Conservation (phyloP, 169 alveolate species). For the Cryptosporidium sp. region DNA sequence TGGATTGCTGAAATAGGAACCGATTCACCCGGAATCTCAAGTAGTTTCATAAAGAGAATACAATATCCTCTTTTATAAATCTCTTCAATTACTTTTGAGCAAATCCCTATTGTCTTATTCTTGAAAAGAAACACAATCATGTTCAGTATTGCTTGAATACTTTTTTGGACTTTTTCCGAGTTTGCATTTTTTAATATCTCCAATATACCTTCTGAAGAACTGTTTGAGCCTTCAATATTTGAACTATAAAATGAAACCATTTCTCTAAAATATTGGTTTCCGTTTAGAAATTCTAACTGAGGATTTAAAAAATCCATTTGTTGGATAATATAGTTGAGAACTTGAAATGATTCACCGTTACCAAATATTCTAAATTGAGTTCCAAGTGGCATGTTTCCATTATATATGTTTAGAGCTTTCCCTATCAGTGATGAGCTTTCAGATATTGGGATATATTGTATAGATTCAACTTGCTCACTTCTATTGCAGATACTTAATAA, state of each 20-base stretch:
- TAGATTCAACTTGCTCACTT: conserved; percentile 36
- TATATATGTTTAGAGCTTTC: conserved; percentile 29
- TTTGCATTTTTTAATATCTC: conserved; percentile 58
- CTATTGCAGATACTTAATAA: conserved; percentile 37
- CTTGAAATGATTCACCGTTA: conserved; percentile 27
- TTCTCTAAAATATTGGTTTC: conserved; percentile 51
- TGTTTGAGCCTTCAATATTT: conserved; percentile 31
- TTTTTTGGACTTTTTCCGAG: conserved; percentile 52
- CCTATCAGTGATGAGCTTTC: conserved; percentile 32
- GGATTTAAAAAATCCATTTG: conserved; percentile 65
- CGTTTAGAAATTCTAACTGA: conserved; percentile 52
- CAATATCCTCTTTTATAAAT: conserved; percentile 62
- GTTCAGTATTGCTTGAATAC: conserved; percentile 43
- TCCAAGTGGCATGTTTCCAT: conserved; percentile 27
- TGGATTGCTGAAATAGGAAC: conserved; percentile 69
- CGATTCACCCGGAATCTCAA: conserved; percentile 59
- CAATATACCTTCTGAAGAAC: conserved; percentile 6
- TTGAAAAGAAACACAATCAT: conserved; percentile 40
- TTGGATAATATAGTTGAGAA: conserved; percentile 53
- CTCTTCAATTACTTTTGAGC: conserved; percentile 50
- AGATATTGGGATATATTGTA: conserved; percentile 28
- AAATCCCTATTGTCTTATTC: conserved; percentile 32
- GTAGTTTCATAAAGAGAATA: conserved; percentile 41
- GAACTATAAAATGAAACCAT: conserved; percentile 33
- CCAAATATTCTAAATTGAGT: background rate